phyloP scores from a whole-genome alignment of 2,329 filamentous ascomycete species.

The Lachnellula cervina region DNA sequence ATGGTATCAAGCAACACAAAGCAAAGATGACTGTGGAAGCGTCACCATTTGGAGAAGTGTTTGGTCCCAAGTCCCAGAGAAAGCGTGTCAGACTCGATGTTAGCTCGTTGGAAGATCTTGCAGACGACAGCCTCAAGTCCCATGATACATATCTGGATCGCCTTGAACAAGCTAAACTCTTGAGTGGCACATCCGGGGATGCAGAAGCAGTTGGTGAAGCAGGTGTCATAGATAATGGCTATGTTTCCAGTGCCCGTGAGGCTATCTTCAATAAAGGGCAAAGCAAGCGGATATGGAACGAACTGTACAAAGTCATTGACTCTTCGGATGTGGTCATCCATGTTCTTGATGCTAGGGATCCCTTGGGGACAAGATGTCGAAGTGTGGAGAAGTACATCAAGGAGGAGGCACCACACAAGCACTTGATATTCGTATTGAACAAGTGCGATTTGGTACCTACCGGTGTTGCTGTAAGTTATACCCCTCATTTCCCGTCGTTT shows the following conservation, averaged over 20 bases:
- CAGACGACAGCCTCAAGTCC: slow-evolving; percentile 71
- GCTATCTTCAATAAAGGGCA: slow-evolving; percentile 93
- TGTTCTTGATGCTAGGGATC: slow-evolving; percentile 84
- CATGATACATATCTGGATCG: slow-evolving; percentile 78
- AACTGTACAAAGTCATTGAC: slow-evolving; percentile 91
- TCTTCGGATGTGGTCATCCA: slow-evolving; percentile 96
- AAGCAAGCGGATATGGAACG: slow-evolving; percentile 95
- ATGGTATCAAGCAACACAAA: slow-evolving; percentile 85
- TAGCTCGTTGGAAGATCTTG: slow-evolving; percentile 75
- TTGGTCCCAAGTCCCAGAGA: slow-evolving; percentile 87
- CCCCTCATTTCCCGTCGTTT: slow-evolving; percentile 9
- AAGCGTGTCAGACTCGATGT: slow-evolving; percentile 89
- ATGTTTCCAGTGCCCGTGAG: slow-evolving; percentile 63
- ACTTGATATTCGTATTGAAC: slow-evolving; percentile 83
- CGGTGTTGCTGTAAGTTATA: slow-evolving; percentile 80
- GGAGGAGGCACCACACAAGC: slow-evolving; percentile 93
- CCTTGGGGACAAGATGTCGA: slow-evolving; percentile 81
- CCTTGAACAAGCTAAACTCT: slow-evolving; percentile 69
- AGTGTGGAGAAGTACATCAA: slow-evolving; percentile 90
- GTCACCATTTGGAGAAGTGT: slow-evolving; percentile 79
- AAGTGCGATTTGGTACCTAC: slow-evolving; percentile 93
- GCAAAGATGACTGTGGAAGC: slow-evolving; percentile 92
- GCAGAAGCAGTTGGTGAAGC: slow-evolving; percentile 44
- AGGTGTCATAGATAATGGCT: slow-evolving; percentile 37
- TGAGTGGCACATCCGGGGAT: slow-evolving; percentile 64